These are phyloP conservation scores for Coemansia sp. DNA, from an alignment of 371 early-diverging fungal genomes.

Conservation along the genomic window DNA sequence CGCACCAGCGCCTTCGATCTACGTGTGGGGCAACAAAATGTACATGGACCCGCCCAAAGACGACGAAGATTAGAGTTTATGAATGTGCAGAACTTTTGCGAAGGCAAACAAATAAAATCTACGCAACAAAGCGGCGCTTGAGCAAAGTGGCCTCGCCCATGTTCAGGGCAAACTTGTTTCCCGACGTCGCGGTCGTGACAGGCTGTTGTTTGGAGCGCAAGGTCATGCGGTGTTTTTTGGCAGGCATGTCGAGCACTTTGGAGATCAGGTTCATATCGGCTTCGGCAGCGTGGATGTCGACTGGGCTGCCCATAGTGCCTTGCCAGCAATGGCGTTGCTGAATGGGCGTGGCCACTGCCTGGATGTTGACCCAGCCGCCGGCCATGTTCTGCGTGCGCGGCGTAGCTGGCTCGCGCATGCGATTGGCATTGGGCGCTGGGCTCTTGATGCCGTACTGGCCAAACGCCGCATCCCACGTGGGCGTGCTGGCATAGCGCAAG, in stretches of 20 bases:
- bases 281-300: slow-evolving; percentile 47
- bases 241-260: slow-evolving; percentile 38
- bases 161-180: slow-evolving; percentile 40
- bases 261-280: slow-evolving; percentile 46
- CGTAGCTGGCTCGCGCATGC: slow-evolving; percentile 24
- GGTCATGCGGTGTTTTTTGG: slow-evolving; percentile 40
- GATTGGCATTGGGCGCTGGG: slow-evolving; percentile 30
- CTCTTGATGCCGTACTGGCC: slow-evolving; percentile 48
- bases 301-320: slow-evolving; percentile 48
- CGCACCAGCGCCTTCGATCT: slow-evolving; percentile 21
- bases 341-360: slow-evolving; percentile 45
- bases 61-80: slow-evolving; percentile 12
- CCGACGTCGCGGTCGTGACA: neutral
- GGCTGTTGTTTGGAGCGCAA: slow-evolving; percentile 10
- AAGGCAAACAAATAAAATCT: neutral
- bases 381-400: slow-evolving; percentile 42
- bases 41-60: slow-evolving; percentile 32
- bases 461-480: slow-evolving; percentile 50
- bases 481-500: slow-evolving; percentile 41
- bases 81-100: neutral
- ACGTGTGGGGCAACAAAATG: slow-evolving; percentile 46
- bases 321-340: slow-evolving; percentile 53
- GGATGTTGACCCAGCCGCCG: slow-evolving; percentile 48
- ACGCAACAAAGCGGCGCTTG: slow-evolving; percentile 46
- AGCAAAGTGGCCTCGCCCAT: slow-evolving; percentile 49